Evolutionary conservation across 2,329 filamentous ascomycete genomes (phyloP).

Genomic region (Pestalotiopsis sp.): DNA sequence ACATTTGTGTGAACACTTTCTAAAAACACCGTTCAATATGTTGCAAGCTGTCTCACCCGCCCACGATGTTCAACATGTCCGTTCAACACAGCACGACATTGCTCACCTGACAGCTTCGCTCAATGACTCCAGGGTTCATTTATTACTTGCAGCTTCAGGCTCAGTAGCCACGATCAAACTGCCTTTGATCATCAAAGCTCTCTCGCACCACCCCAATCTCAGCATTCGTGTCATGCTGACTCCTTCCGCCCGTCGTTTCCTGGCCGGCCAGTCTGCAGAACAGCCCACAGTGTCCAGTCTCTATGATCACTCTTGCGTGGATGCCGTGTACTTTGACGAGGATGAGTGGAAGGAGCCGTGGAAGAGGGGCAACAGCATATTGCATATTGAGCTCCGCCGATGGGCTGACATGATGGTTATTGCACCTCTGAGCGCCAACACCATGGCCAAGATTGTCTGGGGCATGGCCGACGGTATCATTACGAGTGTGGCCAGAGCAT

Average conservation of each 20-base stretch:
- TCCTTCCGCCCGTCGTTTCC: conserved; percentile 70
- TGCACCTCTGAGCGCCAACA: conserved; percentile 81
- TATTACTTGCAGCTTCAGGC: conserved; percentile 67
- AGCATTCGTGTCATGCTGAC: conserved; percentile 88
- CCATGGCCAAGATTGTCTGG: conserved; percentile 77
- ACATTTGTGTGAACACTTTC: background rate
- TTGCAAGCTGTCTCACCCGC: conserved; percentile 25
- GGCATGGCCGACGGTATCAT: conserved; percentile 80
- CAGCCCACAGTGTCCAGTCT: conserved; percentile 70
- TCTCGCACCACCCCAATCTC: conserved; percentile 51
- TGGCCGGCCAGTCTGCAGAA: conserved; percentile 72
- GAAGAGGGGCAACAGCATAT: conserved; percentile 74
- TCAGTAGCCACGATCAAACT: conserved; percentile 89
- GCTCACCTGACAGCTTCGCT: conserved; percentile 30
- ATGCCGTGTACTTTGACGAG: conserved; percentile 78
- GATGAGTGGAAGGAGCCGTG: conserved; percentile 84
- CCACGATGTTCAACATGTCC: conserved; percentile 24
- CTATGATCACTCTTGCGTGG: conserved; percentile 65
- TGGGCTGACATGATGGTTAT: conserved; percentile 82
- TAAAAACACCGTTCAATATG: conserved; percentile 17
- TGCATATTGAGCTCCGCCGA: conserved; percentile 86
- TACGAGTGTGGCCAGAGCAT: conserved; percentile 75
- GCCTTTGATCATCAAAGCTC: conserved; percentile 61
- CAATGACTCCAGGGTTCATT: conserved; percentile 55
- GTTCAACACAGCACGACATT: conserved; percentile 24